Evolutionary conservation across 768 basidiomycete species (phyloP), one percentile per base, ranked within the genome.

Genomic region (Suillus discolor): DNA sequence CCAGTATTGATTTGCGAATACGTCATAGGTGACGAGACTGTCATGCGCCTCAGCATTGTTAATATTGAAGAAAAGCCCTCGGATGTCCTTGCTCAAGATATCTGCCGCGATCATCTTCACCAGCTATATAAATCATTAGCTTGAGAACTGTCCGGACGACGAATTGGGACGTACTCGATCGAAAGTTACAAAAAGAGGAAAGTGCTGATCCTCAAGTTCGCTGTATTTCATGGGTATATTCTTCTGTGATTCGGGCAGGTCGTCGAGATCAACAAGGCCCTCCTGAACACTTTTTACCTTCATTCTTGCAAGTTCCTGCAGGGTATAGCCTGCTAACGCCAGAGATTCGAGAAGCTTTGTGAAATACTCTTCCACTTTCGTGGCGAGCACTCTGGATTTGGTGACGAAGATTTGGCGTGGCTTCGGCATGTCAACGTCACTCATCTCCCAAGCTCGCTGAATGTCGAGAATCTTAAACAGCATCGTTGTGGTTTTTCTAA

Each of bases 401-500:
- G 91, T 92, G 2, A 92, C 84, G 66, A 92, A 92, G 15, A 92
- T 73, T 69, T 92, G 91, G 16, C 89, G 82, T 5, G 88, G 87
- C 69, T 83, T 86, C 1, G 76, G 71, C 47, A 79, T 73, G 20
- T 72, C 77, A 12, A 38, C 31, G 12, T 72, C 73, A 28, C 77
- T 73, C 31, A 79, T 66, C 45, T 83, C 74, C 76, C 83, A 88
- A 3, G 84, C 80, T n/a, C 83, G 77, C 68, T 92, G 87, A 9
- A 90, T 85, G 2, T 84, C 83, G 2, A 91, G 79, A 84, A 92
- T 91, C 73, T 89, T 91, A 79, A 88, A 89, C 1, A 92, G 77
- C 83, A 92, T 90, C 0, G 89, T 88, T 0, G 91, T 92, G 0
- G 89, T 92, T 81, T 91, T 91, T 1, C 90, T 90, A 49, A 18